A percentile compares a stretch with the other conserved stretches of the same genome.
phyloP scores from a whole-genome alignment of 495 filamentous ascomycete genomes.

The Penicillium cataractarum region DNA sequence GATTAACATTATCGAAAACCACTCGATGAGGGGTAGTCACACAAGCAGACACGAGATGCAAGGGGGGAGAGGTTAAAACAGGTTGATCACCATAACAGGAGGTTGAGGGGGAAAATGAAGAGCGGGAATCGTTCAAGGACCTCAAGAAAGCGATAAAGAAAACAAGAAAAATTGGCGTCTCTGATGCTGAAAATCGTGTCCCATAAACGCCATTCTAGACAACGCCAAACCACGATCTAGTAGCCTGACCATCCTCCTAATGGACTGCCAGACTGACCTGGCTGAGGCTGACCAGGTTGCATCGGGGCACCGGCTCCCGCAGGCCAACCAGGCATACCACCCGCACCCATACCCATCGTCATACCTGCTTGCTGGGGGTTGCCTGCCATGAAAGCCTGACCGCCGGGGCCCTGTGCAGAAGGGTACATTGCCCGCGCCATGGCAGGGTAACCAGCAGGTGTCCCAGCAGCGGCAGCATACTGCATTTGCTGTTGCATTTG shows the following conservation, averaged over 20 bases:
- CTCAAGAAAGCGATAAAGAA: constrained; percentile 21
- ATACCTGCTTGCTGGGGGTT: constrained; percentile 45
- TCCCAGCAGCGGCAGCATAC: constrained; percentile 44
- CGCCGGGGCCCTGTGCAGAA: constrained; percentile 41
- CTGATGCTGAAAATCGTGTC: constrained; percentile 17
- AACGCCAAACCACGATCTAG: constrained; percentile 37
- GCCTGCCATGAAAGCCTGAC: constrained; percentile 46
- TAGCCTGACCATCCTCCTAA: constrained; percentile 50
- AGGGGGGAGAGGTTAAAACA: constrained; percentile 16
- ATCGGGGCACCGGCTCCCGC: constrained; percentile 39
- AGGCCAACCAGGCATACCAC: constrained; percentile 48
- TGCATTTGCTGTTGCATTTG: constrained; percentile 44
- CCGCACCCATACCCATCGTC: constrained; percentile 45
- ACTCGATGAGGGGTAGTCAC: constrained; percentile 32
- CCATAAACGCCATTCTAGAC: constrained; percentile 35
- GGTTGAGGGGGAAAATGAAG: constrained; percentile 19
- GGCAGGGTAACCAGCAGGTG: constrained; percentile 39
- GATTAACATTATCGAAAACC: constrained; percentile 43
- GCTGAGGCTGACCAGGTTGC: constrained; percentile 50
- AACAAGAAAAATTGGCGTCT: constrained; percentile 19
- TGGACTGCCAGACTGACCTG: constrained; percentile 48
- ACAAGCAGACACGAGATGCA: constrained; percentile 34
- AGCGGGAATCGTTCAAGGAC: constrained; percentile 4
- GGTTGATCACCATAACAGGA: constrained; percentile 14
- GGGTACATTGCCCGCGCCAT: constrained; percentile 50